Percentiles rank a stretch among this genome's conserved stretches.
Evolutionary conservation across 2,329 filamentous ascomycete species (phyloP).

Genomic region (Paecilomyces sp.): DNA sequence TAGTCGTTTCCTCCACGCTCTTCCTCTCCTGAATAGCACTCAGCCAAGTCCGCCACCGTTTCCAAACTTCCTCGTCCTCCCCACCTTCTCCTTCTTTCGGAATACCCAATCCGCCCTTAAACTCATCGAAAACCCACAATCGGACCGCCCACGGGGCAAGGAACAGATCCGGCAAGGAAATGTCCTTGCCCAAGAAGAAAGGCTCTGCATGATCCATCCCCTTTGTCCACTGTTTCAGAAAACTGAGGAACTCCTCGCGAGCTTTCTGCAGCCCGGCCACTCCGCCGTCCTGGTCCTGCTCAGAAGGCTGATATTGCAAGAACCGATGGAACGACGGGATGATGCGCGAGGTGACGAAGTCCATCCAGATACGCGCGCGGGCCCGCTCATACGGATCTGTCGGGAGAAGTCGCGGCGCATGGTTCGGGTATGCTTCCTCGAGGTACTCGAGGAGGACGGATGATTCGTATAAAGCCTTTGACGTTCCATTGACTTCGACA

Average conservation of each 20-base stretch:
- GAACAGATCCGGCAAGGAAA: constrained; percentile 63
- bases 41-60: constrained; percentile 58
- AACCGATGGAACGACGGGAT: constrained; percentile 63
- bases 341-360: constrained; percentile 61
- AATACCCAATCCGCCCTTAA: constrained; percentile 54
- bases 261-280: constrained; percentile 41
- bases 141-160: constrained; percentile 67
- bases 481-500: constrained; percentile 10
- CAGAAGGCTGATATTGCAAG: constrained; percentile 38
- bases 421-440: constrained; percentile 58
- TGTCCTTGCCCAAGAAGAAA: constrained; percentile 58
- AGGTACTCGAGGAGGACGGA: constrained; percentile 68
- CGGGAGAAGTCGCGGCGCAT: constrained; percentile 50
- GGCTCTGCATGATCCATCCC: constrained; percentile 58
- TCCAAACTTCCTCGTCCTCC: constrained; percentile 54
- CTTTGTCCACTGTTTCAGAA: constrained; percentile 53
- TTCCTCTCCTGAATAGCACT: constrained; percentile 51
- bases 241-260: constrained; percentile 50
- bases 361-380: constrained; percentile 63
- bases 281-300: constrained; percentile 22
- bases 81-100: constrained; percentile 41
- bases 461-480: constrained; percentile 64
- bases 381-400: constrained; percentile 58
- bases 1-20: constrained; percentile 62
- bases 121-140: constrained; percentile 68